Evolutionary conservation across 306 rosid genomes (phyloP), one percentile per base, ranked within the genome.

Genomic region (Neltuma alba): DNA sequence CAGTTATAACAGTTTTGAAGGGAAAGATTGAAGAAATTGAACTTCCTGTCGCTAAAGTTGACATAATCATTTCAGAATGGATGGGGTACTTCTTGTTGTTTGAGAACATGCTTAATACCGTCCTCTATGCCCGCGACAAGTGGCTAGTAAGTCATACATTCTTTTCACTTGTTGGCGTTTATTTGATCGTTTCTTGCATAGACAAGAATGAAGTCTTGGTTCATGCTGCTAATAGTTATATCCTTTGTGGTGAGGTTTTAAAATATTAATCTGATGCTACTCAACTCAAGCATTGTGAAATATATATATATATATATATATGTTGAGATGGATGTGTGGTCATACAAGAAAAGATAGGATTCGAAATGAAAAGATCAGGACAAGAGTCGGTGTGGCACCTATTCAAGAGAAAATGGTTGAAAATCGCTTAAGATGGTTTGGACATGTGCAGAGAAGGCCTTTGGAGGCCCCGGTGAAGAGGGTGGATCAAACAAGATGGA

Each of bases 71-170:
- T 76, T 96, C 99, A 13, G 99, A 96, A 79, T 96, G 99, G 99
- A 96, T 96, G 99, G 99, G 99, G 58, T 93, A 96, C 83, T 96
- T 96, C 83, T 88, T 93, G 85, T 81, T 96, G 92, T 96, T 93
- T 81, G 99, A 96, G 90, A 93, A 96, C 75, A 96, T 96, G 99
- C 81, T 96, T 77, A 90, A 96, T 76, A 91, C 99, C 2, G 99
- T 96, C 37, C 88, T 96, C 25, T 89, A 86, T 89, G 99, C 99
- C 73, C 99, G 98, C 37, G 99, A 96, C 83, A 96, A 96, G 85
- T 96, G 99, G 99, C 97, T 96, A 74, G 99, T 96, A 80, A 89
- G 99, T 89, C 33, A 58, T 2, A 13, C 27, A 15, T 40, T 25
- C 44, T 45, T 33, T 80, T 34, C 63, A 37, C 33, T 7, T 64